Evolutionary conservation across 495 filamentous ascomycete genomes (phyloP).

Genomic region (Xylaria scruposa): DNA sequence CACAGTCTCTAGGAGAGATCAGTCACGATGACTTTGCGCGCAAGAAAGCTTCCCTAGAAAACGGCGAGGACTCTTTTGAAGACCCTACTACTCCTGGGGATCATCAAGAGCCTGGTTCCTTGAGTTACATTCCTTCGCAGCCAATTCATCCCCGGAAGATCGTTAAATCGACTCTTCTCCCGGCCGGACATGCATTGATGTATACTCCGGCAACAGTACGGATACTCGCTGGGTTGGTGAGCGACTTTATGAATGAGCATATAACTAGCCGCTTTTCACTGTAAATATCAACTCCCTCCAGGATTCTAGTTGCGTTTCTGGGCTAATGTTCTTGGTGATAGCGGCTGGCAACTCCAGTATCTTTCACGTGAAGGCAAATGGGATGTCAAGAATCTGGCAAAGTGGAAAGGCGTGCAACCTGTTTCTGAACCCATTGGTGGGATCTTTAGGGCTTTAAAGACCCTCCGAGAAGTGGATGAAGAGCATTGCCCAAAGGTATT

Average conservation of each 20-base stretch:
- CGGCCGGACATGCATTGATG: conserved; percentile 83
- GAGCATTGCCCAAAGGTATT: conserved; percentile 80
- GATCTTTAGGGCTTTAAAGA: conserved; percentile 86
- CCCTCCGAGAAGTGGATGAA: conserved; percentile 84
- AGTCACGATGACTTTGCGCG: conserved; percentile 43
- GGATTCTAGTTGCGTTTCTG: not conserved
- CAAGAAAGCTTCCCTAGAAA: conserved; percentile 29
- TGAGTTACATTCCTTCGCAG: conserved; percentile 48
- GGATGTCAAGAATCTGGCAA: conserved; percentile 96
- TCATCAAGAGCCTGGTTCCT: conserved; percentile 31
- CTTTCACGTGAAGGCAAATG: conserved; percentile 90
- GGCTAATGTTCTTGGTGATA: conserved; percentile 26
- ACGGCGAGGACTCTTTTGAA: conserved; percentile 48
- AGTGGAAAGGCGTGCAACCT: conserved; percentile 81
- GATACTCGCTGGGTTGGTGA: conserved; percentile 78
- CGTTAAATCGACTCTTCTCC: conserved; percentile 75
- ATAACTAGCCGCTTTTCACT: conserved; percentile 79
- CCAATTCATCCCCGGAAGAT: conserved; percentile 53
- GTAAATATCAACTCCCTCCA: conserved; percentile 25
- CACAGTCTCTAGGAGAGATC: conserved; percentile 43
- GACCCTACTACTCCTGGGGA: conserved; percentile 54
- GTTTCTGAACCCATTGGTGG: conserved; percentile 78
- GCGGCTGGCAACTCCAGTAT: conserved; percentile 87
- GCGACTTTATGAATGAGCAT: conserved; percentile 76
- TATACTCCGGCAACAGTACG: conserved; percentile 80